Percentiles rank a stretch among this genome's conserved stretches.
Evolutionary conservation across 129 eudicot species (phyloP).

Genomic region (Artemisia argyi): DNA sequence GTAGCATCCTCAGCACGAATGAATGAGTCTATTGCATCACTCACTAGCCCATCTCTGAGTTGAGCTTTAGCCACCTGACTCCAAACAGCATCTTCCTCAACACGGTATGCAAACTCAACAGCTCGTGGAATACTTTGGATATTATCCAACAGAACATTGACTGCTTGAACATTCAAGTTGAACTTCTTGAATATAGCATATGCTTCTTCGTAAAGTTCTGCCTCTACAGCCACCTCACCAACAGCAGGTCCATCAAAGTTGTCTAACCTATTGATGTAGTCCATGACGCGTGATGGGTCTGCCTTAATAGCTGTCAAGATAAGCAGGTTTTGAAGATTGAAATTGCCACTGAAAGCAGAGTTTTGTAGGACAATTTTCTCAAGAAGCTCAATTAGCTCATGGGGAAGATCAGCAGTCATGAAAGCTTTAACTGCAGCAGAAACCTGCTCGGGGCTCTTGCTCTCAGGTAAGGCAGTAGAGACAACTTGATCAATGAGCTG

Average conservation of each 20-base stretch:
- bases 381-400: conserved; percentile 95
- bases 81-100: conserved; percentile 99
- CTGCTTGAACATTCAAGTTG: conserved; percentile 96
- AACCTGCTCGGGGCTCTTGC: conserved; percentile 99
- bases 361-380: conserved; percentile 98
- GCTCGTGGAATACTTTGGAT: conserved; percentile 88
- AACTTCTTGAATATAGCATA: conserved; percentile 96
- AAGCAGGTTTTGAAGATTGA: conserved; percentile 88
- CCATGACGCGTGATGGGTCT: conserved; percentile 96
- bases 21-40: conserved; percentile 96
- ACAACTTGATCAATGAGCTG: conserved; percentile 99
- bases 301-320: conserved; percentile 98
- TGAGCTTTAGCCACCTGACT: conserved; percentile 99
- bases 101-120: conserved; percentile 97
- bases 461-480: conserved; percentile 91
- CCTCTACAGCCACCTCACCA: conserved; percentile 99
- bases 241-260: conserved; percentile 99
- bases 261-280: conserved; percentile 83
- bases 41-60: conserved; percentile 86
- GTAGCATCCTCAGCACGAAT: conserved; percentile 99
- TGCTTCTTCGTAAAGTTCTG: conserved; percentile 93
- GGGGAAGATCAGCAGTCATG: conserved; percentile 99
- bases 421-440: conserved; percentile 99
- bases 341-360: conserved; percentile 99
- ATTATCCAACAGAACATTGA: conserved; percentile 82